A percentile compares a stretch with the other conserved stretches of the same genome.
phyloP scores from a whole-genome alignment of 2,329 filamentous ascomycete species.

The Phialophora expanda region DNA sequence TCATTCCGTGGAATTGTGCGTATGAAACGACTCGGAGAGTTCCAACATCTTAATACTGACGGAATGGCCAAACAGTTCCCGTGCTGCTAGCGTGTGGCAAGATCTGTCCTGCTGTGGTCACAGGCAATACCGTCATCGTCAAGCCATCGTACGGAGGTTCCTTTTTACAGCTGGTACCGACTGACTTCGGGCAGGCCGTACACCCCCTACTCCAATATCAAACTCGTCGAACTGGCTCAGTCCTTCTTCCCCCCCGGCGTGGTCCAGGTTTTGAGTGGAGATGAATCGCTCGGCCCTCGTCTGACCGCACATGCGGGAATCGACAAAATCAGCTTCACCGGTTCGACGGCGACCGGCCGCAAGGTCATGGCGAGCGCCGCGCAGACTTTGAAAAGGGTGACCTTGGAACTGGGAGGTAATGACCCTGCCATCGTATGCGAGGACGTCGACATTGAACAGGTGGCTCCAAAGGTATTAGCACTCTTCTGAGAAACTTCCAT shows the following conservation, averaged over 20 bases:
- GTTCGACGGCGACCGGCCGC: constrained; percentile 45
- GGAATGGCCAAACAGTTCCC: not conserved
- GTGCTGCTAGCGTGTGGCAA: constrained; percentile 50
- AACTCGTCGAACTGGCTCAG: constrained; percentile 63
- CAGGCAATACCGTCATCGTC: constrained; percentile 62
- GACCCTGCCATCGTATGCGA: constrained; percentile 67
- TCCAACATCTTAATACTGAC: not conserved
- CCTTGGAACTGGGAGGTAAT: constrained; percentile 67
- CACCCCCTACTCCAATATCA: constrained; percentile 52
- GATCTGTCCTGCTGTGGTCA: constrained; percentile 68
- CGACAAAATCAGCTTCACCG: constrained; percentile 51
- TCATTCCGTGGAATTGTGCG: not conserved
- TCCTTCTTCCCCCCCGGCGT: constrained; percentile 65
- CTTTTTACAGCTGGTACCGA: constrained; percentile 28
- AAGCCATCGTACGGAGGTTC: constrained; percentile 54
- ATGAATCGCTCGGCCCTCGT: constrained; percentile 63
- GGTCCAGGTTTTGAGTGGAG: constrained; percentile 64
- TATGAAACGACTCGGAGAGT: not conserved
- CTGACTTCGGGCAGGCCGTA: not conserved
- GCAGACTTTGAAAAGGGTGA: constrained; percentile 61
- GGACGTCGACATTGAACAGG: constrained; percentile 69
- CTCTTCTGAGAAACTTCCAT: constrained; percentile 46
- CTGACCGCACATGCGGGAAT: constrained; percentile 54
- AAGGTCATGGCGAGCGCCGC: constrained; percentile 48
- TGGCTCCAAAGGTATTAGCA: constrained; percentile 65